Conservation (phyloP, 805 yeast genomes). For the Saccharomycopsis babjevae region DNA sequence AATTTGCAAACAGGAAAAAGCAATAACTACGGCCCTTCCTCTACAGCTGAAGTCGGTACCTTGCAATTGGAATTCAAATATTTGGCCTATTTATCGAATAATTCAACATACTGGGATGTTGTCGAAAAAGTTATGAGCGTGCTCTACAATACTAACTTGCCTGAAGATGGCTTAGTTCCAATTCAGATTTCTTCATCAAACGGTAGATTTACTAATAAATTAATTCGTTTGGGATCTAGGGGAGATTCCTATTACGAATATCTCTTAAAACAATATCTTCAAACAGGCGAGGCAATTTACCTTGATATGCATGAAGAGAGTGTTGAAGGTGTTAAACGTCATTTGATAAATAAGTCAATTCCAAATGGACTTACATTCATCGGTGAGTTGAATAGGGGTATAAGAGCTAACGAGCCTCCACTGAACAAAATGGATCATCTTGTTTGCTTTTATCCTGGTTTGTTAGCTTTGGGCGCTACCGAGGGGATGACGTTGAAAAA, state of each 20-base stretch:
- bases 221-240: constrained; percentile 77
- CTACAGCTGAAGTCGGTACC: constrained; percentile 85
- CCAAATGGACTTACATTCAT: constrained; percentile 59
- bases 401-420: constrained; percentile 36
- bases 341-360: constrained; percentile 47
- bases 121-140: constrained; percentile 66
- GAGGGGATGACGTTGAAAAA: constrained; percentile 48
- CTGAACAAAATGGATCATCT: constrained; percentile 83
- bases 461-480: constrained; percentile 83
- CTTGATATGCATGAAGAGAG: constrained; percentile 68
- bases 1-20: constrained; percentile 61
- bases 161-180: constrained; percentile 72
- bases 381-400: constrained; percentile 69
- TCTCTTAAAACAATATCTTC: constrained; percentile 73
- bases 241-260: constrained; percentile 94
- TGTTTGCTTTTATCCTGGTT: constrained; percentile 86
- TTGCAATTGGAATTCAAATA: constrained; percentile 82
- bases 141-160: constrained; percentile 48
- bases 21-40: constrained; percentile 63
- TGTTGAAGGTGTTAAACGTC: constrained; percentile 63
- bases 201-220: constrained; percentile 53
- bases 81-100: constrained; percentile 71
- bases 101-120: constrained; percentile 63
- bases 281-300: constrained; percentile 59
- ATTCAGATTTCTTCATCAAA: constrained; percentile 67